These are phyloP conservation scores for Paraphaeosphaeria minitans DNA, from an alignment of 2,329 filamentous ascomycete genomes.

Conservation along the genomic window DNA sequence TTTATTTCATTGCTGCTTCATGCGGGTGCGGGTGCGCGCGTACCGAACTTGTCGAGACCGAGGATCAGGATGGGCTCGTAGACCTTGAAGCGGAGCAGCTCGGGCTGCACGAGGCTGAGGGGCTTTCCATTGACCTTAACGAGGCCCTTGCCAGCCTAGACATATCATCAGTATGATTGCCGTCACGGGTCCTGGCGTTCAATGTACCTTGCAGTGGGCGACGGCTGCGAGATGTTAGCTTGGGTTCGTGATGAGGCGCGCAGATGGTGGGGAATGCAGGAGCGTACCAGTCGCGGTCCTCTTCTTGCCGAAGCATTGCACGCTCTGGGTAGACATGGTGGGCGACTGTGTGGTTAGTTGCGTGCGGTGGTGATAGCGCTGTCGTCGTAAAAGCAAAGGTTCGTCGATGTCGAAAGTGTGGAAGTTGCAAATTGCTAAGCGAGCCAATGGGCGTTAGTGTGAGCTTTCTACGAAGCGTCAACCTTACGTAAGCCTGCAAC, in stretches of 20 bases:
- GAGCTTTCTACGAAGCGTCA: neutral
- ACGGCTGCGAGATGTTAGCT: constrained; percentile 65
- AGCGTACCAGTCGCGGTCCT: constrained; percentile 57
- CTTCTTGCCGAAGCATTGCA: constrained; percentile 97
- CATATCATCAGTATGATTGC: constrained; percentile 34
- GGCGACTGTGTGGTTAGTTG: constrained; percentile 43
- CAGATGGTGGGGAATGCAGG: neutral
- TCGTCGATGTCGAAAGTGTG: constrained; percentile 13
- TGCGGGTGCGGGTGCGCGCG: constrained; percentile 51
- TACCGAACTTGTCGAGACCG: constrained; percentile 92
- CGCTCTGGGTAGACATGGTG: constrained; percentile 52
- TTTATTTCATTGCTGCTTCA: constrained; percentile 9
- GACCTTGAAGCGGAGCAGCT: constrained; percentile 99
- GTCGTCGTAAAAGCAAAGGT: constrained; percentile 13
- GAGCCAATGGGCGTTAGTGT: constrained; percentile 16
- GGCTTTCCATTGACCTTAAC: constrained; percentile 99
- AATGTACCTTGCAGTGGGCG: constrained; percentile 84
- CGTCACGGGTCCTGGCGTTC: constrained; percentile 29
- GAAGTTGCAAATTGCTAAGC: constrained; percentile 16
- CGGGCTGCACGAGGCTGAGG: constrained; percentile 89
- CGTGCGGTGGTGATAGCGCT: constrained; percentile 32
- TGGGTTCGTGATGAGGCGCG: constrained; percentile 5
- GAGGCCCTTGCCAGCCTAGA: constrained; percentile 78
- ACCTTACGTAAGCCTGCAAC: neutral
- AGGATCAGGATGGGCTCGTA: constrained; percentile 99